Percentiles rank a stretch among this genome's conserved stretches.
Conservation (phyloP, 73 alveolate species). For the Paramecium caudatum region DNA sequence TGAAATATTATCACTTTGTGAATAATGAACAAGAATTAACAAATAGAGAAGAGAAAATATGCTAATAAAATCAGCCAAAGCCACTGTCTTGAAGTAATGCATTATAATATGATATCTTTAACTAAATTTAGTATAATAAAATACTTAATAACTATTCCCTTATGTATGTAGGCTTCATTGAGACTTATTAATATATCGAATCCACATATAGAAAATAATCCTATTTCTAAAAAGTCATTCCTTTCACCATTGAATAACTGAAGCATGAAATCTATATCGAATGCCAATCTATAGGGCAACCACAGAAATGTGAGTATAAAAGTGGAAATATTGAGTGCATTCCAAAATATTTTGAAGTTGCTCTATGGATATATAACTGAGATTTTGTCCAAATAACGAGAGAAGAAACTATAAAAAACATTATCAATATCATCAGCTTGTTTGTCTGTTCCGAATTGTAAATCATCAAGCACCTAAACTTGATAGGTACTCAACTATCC, state of each 20-base stretch:
- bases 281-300: constrained; percentile 51
- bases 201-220: background rate
- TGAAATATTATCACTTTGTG: background rate
- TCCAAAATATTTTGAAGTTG: constrained; percentile 61
- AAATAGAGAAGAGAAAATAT: background rate
- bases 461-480: constrained; percentile 38
- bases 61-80: constrained; percentile 18
- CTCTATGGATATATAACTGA: constrained; percentile 52
- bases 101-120: constrained; percentile 24
- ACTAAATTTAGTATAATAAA: background rate
- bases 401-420: constrained; percentile 31
- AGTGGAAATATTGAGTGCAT: background rate
- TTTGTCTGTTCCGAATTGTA: constrained; percentile 51
- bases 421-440: constrained; percentile 53
- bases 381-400: constrained; percentile 7
- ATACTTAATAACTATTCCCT: constrained; percentile 27
- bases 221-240: background rate
- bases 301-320: background rate
- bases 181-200: constrained; percentile 9
- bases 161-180: constrained; percentile 51
- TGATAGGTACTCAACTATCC: constrained; percentile 11
- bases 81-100: constrained; percentile 31
- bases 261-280: constrained; percentile 10
- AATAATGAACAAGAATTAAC: constrained; percentile 38
- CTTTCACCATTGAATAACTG: background rate